These are phyloP conservation scores for Suillus discolor DNA, from an alignment of 768 basidiomycete species.

Conservation along the genomic window DNA sequence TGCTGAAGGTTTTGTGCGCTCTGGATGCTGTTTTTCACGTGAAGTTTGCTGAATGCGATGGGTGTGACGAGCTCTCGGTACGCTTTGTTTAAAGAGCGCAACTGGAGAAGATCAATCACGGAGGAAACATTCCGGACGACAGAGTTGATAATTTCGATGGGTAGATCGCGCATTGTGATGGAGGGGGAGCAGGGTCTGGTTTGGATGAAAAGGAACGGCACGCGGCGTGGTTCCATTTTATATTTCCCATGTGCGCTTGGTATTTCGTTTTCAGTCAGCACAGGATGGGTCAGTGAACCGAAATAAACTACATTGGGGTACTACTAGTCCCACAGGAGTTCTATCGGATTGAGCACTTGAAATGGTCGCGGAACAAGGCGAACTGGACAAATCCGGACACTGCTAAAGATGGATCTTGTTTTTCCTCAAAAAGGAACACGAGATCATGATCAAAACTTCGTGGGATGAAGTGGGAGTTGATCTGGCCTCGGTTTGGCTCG, in stretches of 20 bases:
- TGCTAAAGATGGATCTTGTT: background rate
- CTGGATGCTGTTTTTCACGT: slow-evolving; percentile 26
- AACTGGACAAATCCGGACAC: background rate
- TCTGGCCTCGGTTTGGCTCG: too few species aligned
- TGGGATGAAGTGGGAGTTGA: too few species aligned
- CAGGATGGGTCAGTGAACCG: background rate
- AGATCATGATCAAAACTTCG: too few species aligned
- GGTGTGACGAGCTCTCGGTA: slow-evolving; percentile 31
- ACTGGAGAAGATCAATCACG: slow-evolving; percentile 28
- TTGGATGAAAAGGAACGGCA: background rate
- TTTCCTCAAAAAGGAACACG: background rate
- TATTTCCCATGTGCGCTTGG: background rate
- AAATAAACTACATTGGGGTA: background rate
- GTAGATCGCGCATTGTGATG: slow-evolving; percentile 25
- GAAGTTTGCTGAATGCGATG: slow-evolving; percentile 23
- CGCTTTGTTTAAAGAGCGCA: slow-evolving; percentile 29
- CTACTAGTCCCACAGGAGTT: background rate
- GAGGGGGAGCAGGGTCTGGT: background rate
- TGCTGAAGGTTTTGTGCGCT: slow-evolving; percentile 28
- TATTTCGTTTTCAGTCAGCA: background rate
- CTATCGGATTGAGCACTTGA: background rate
- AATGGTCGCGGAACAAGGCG: background rate
- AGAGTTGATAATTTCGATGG: slow-evolving; percentile 29
- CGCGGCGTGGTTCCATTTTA: background rate
- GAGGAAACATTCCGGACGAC: slow-evolving; percentile 27